Evolutionary conservation across 495 filamentous ascomycete species (phyloP), one percentile per base, ranked within the genome.

Genomic region (Trichoderma asperelloides): DNA sequence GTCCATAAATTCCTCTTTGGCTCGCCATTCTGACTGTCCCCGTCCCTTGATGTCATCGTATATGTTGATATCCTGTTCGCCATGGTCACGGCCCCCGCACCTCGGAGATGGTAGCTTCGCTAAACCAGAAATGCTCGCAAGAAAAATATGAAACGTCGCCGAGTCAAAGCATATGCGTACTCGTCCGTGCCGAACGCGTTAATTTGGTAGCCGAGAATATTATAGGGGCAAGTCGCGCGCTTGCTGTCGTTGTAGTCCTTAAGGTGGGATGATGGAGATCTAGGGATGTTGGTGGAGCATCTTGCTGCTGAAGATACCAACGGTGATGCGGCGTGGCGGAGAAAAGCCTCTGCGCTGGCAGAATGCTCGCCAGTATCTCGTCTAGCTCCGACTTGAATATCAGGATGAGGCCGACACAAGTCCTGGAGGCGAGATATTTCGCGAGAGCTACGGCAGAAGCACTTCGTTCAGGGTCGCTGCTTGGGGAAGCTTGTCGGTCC

Each of bases 1-100:
- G 87, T 93, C 94, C 94, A 98, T 78, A 97, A 91, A 72, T 96
- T 91, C 77, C 91, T 91, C 79, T 92, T 92, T 62, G 84, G 81
- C 68, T 88, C 87, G 79, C 90, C 91, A 79, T 89, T 81, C 71
- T 80, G 80, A 69, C 74, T 76, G 68, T 70, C 72, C 67, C 74
- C 75, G 39, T 80, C 80, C 68, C 74, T 74, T 57, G 83, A 81
- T 57, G 77, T 76, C 65, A 73, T 77, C 39, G 81, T 83, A 72
- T 84, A 82, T 65, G 79, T 81, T 45, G 84, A 85, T 71, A 78
- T 78, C 73, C 83, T 79, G 74, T 84, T 84, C 63, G 80, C 75
- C 55, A 60, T 60, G 55, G 55, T 30, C 25, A 18, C 55, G 6
- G 2, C 13, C 55, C 28, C 55, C 55, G 55, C 55, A 60, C 25